A percentile compares a stretch with the other conserved stretches of the same genome.
Conservation (phyloP, 1,139 yeast genomes). For the Suhomyces wounanorum region DNA sequence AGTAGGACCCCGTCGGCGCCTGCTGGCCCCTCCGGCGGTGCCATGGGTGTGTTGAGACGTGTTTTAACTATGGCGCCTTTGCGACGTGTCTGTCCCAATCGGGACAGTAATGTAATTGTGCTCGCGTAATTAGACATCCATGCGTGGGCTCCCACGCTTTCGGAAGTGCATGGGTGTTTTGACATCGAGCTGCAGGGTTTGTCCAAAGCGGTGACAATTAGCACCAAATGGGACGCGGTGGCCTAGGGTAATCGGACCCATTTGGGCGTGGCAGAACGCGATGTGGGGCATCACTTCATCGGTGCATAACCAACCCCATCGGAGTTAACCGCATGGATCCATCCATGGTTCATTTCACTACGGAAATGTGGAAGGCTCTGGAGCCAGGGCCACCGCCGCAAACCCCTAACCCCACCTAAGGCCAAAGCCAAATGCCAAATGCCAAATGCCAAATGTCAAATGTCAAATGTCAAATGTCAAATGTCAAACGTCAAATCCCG, state of each 20-base stretch:
- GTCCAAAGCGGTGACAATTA: background rate
- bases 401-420: no score
- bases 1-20: background rate
- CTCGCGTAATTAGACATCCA: conserved; percentile 4
- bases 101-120: background rate
- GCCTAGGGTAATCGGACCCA: background rate
- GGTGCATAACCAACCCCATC: background rate
- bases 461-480: no score
- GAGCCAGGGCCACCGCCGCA: no score
- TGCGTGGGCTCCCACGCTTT: background rate
- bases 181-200: background rate
- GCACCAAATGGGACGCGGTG: background rate
- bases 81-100: background rate
- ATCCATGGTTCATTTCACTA: no score
- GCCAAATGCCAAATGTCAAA: no score
- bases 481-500: no score
- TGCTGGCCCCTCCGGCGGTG: background rate
- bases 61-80: background rate
- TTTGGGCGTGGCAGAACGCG: background rate
- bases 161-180: conserved; percentile 1
- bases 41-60: background rate
- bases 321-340: background rate
- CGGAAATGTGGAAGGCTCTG: no score
- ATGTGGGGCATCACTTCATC: background rate
- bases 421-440: no score